A percentile compares a stretch with the other conserved stretches of the same genome.
phyloP scores from a whole-genome alignment of 2,329 filamentous ascomycete species.

The Trichothecium sympodiale region DNA sequence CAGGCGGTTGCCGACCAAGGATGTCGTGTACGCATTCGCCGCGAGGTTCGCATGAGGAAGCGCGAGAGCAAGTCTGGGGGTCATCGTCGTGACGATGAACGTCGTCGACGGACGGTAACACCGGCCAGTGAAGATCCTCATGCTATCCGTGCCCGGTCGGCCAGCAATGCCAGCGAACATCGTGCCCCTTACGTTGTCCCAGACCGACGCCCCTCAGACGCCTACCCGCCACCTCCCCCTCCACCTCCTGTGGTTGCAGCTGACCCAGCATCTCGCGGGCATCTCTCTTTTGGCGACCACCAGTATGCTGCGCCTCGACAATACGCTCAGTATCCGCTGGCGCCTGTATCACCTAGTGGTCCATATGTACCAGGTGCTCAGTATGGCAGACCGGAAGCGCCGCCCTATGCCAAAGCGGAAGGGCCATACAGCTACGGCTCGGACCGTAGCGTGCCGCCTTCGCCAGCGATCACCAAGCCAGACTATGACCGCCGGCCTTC shows the following conservation, averaged over 20 bases:
- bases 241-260: too few relatives aligned
- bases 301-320: constrained; percentile 22
- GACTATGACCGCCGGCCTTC: constrained; percentile 27
- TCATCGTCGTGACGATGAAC: constrained; percentile 56
- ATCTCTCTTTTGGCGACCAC: constrained; percentile 25
- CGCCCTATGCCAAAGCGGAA: constrained; percentile 23
- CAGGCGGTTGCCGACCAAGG: constrained; percentile 92
- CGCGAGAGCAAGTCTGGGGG: constrained; percentile 57
- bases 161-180: constrained; percentile 47
- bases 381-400: constrained; percentile 25
- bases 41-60: constrained; percentile 86
- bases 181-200: constrained; percentile 26
- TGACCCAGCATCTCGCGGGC: constrained; percentile 15
- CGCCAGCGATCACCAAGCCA: constrained; percentile 21
- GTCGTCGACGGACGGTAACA: constrained; percentile 22
- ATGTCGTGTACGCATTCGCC: constrained; percentile 87
- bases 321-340: constrained; percentile 26
- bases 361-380: constrained; percentile 24
- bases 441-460: constrained; percentile 17
- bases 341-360: constrained; percentile 20
- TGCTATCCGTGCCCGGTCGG: constrained; percentile 41
- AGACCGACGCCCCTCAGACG: constrained; percentile 37
- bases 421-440: too few relatives aligned
- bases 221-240: constrained; percentile 23
- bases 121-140: constrained; percentile 21